Percentiles rank a stretch among this genome's conserved stretches.
These are phyloP conservation scores for Naganishia cerealis DNA, from an alignment of 1,284 basidiomycete species.

Conservation along the genomic window DNA sequence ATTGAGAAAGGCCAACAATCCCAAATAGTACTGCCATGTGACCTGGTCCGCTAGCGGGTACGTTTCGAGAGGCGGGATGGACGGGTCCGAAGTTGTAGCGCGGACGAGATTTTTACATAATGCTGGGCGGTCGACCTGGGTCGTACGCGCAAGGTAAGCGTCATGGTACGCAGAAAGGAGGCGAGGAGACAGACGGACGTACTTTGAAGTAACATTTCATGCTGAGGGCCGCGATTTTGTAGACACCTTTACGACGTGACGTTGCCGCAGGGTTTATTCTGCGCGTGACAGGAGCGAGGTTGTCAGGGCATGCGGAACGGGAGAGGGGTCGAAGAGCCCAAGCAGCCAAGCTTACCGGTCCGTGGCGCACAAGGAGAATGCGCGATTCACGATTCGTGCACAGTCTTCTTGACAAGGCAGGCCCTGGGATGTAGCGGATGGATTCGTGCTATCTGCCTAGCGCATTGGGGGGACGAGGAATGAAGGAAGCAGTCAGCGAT, in stretches of 20 bases:
- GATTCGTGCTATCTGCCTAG: slow-evolving; percentile 36
- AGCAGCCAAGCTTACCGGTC: slow-evolving; percentile 65
- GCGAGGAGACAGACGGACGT: slow-evolving; percentile 9
- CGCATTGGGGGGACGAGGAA: background rate
- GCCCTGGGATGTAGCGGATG: slow-evolving; percentile 57
- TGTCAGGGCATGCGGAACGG: slow-evolving; percentile 9
- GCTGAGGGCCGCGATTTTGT: slow-evolving; percentile 87
- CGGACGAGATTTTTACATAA: slow-evolving; percentile 88
- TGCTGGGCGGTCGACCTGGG: slow-evolving; percentile 81
- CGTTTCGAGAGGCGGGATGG: slow-evolving; percentile 71
- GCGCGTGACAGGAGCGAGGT: slow-evolving; percentile 29
- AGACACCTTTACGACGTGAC: slow-evolving; percentile 89
- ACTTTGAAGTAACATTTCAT: slow-evolving; percentile 94
- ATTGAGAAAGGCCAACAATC: slow-evolving; percentile 87
- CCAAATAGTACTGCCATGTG: slow-evolving; percentile 87
- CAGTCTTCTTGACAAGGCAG: slow-evolving; percentile 81
- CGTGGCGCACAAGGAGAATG: slow-evolving; percentile 83
- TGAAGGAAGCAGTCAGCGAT: background rate
- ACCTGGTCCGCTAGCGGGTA: slow-evolving; percentile 87
- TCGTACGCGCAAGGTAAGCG: background rate
- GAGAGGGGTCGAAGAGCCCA: slow-evolving; percentile 15
- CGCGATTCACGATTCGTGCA: slow-evolving; percentile 85
- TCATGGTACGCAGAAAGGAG: background rate
- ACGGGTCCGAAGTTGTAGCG: slow-evolving; percentile 79
- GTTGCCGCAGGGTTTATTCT: slow-evolving; percentile 68